Conservation (phyloP, 192 early-diverging fungal species). For the Paraglomus occultum region DNA sequence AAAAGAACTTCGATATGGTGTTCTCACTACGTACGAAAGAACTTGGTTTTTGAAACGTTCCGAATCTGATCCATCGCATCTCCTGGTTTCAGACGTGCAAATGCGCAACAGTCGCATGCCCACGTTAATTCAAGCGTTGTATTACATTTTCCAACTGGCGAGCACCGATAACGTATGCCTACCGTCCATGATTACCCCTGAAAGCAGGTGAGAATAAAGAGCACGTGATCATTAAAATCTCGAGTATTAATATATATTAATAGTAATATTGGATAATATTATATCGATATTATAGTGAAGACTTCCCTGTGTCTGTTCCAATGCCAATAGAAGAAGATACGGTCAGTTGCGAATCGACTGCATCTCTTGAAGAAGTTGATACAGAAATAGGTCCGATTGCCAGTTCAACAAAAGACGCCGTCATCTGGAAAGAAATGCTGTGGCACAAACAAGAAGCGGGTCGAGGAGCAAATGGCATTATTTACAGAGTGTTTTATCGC, state of each 20-base stretch:
- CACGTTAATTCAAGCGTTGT: constrained; percentile 31
- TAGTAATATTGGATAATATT: too few relatives aligned
- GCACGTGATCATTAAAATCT: too few relatives aligned
- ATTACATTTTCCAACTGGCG: constrained; percentile 32
- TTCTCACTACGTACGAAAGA: constrained; percentile 30
- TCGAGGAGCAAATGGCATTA: neutral
- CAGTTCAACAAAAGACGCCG: neutral
- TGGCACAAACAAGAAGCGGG: neutral
- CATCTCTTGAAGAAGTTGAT: too few relatives aligned
- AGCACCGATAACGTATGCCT: constrained; percentile 6
- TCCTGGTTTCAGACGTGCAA: constrained; percentile 13
- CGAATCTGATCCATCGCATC: neutral
- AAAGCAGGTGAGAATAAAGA: too few relatives aligned
- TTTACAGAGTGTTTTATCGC: neutral
- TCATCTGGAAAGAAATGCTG: neutral
- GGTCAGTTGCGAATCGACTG: too few relatives aligned
- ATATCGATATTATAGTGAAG: too few relatives aligned
- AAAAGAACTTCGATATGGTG: constrained; percentile 26
- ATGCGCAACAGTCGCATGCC: constrained; percentile 1
- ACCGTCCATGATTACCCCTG: too few relatives aligned
- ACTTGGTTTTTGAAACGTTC: constrained; percentile 36
- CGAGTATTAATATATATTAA: too few relatives aligned
- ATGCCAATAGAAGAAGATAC: too few relatives aligned
- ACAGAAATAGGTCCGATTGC: too few relatives aligned
- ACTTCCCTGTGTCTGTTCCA: too few relatives aligned